Conservation (phyloP, 352 stramenopile genomes). For the Bremia lactucae region DNA sequence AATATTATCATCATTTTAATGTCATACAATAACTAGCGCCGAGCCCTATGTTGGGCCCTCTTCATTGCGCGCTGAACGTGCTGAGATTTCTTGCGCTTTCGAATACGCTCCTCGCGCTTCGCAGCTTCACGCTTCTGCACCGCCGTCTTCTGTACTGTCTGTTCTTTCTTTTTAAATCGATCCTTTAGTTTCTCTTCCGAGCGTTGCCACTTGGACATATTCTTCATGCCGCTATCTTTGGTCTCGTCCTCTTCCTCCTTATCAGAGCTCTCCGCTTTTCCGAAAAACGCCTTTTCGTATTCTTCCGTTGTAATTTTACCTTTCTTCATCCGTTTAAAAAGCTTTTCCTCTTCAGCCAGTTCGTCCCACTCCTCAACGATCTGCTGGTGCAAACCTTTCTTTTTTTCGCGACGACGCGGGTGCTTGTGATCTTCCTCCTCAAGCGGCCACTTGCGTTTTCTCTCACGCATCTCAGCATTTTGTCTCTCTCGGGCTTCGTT, state of each 20-base stretch:
- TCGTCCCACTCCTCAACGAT: slow-evolving; percentile 99
- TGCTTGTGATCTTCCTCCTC: slow-evolving; percentile 57
- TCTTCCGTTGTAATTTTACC: slow-evolving; percentile 95
- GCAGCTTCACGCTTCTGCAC: slow-evolving; percentile 61
- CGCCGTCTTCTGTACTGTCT: slow-evolving; percentile 54
- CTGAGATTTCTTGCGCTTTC: slow-evolving; percentile 66
- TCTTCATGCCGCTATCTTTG: slow-evolving; percentile 23
- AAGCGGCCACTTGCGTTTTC: slow-evolving; percentile 47
- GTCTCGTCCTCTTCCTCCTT: slow-evolving; percentile 24
- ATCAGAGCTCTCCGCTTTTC: slow-evolving; percentile 34
- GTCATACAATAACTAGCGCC: slow-evolving; percentile 5
- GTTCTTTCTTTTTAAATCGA: slow-evolving; percentile 79
- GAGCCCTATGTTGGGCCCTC: slow-evolving; percentile 34
- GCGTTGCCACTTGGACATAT: slow-evolving; percentile 53
- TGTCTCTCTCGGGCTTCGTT: slow-evolving; percentile 60
- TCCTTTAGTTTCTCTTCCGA: slow-evolving; percentile 65
- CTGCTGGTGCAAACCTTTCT: slow-evolving; percentile 91
- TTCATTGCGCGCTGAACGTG: slow-evolving; percentile 52
- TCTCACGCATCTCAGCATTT: slow-evolving; percentile 34
- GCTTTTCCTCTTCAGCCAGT: slow-evolving; percentile 93
- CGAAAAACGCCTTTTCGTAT: slow-evolving; percentile 76
- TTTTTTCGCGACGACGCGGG: slow-evolving; percentile 86
- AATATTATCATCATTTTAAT: slow-evolving; percentile 26
- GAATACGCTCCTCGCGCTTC: slow-evolving; percentile 77
- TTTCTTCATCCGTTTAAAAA: slow-evolving; percentile 95